Evolutionary conservation across 106 monocot genomes (phyloP).

Genomic region (Acanthochlamys bracteata): DNA sequence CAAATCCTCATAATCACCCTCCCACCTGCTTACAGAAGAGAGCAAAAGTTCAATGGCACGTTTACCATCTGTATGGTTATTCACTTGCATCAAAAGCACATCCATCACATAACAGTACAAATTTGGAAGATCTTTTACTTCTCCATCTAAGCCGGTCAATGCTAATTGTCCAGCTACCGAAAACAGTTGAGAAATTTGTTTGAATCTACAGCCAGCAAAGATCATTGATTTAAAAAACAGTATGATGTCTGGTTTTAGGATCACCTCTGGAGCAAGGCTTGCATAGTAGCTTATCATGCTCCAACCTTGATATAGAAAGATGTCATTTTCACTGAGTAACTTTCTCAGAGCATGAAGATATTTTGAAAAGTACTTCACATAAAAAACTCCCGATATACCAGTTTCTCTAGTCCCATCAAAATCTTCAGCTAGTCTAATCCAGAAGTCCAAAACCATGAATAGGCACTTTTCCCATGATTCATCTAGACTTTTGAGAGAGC

Average conservation of each 20-base stretch:
- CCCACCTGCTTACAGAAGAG: constrained; percentile 56
- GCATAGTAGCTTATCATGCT: constrained; percentile 30
- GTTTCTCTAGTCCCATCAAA: constrained; percentile 4
- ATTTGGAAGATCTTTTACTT: constrained; percentile 23
- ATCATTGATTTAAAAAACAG: constrained; percentile 52
- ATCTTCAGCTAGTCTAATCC: constrained; percentile 56
- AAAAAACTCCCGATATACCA: constrained; percentile 2
- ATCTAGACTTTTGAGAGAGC: constrained; percentile 19
- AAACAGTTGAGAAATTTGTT: constrained; percentile 36
- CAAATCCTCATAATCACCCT: constrained; percentile 38
- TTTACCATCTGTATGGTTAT: constrained; percentile 13
- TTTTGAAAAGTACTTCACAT: constrained; percentile 19
- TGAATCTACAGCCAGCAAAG: constrained; percentile 60
- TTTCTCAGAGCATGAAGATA: constrained; percentile 41
- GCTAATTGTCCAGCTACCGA: constrained; percentile 12
- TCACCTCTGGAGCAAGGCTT: constrained; percentile 17
- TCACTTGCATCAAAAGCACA: constrained; percentile 23
- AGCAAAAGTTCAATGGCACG: constrained; percentile 41
- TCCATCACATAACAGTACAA: constrained; percentile 39
- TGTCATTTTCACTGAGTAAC: constrained; percentile 37
- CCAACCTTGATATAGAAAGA: constrained; percentile 63
- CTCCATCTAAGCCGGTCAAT: constrained; percentile 6
- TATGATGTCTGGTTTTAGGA: constrained; percentile 21
- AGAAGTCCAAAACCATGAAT: constrained; percentile 39
- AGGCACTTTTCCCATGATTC: constrained; percentile 42